Conservation (phyloP, 2,329 filamentous ascomycete species). For the Myriosclerotinia scirpicola region DNA sequence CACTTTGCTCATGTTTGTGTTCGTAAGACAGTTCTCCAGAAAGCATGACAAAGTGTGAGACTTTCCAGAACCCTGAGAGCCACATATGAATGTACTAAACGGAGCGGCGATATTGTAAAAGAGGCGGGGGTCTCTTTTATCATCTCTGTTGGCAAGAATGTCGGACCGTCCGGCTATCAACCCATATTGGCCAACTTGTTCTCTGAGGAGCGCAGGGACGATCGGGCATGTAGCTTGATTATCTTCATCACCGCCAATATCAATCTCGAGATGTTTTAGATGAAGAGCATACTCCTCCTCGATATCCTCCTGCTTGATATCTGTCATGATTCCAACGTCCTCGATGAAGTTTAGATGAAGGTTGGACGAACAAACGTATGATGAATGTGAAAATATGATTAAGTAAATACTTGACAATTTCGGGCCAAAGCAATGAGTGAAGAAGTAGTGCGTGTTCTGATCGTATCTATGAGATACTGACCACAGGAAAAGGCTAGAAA, state of each 20-base stretch:
- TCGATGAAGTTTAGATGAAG: too few species aligned
- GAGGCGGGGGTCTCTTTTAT: constrained; percentile 38
- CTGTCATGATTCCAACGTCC: too few species aligned
- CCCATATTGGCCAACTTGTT: not conserved
- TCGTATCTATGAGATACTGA: too few species aligned
- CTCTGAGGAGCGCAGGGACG: not conserved
- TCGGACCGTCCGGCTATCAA: constrained; percentile 2
- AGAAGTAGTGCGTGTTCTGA: too few species aligned
- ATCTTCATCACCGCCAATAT: not conserved
- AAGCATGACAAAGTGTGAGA: constrained; percentile 60
- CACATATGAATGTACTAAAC: constrained; percentile 61
- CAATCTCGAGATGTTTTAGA: not conserved
- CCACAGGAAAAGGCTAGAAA: too few species aligned
- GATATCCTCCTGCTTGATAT: not conserved
- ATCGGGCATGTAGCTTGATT: not conserved
- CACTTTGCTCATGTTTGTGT: constrained; percentile 45
- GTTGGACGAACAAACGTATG: too few species aligned
- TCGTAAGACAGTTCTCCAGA: constrained; percentile 49
- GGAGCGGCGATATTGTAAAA: constrained; percentile 56
- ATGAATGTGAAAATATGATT: too few species aligned
- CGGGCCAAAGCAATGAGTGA: too few species aligned
- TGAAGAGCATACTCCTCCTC: not conserved
- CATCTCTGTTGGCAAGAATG: not conserved
- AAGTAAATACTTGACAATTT: too few species aligned
- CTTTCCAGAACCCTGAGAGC: constrained; percentile 62